These are phyloP conservation scores for Candida gigantensis DNA, from an alignment of 1,139 yeast species.

Conservation along the genomic window DNA sequence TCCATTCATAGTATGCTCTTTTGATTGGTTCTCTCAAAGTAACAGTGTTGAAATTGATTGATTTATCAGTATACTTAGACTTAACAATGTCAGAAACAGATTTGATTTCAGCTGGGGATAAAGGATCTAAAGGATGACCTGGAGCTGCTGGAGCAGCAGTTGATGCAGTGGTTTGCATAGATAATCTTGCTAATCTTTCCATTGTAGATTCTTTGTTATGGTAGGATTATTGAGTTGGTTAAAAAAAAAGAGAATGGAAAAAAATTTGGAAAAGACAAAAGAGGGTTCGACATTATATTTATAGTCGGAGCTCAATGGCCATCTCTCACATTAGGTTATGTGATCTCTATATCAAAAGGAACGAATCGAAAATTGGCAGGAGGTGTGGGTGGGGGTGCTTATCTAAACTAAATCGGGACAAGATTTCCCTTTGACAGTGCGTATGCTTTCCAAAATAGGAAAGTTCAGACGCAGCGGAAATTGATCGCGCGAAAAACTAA, in stretches of 20 bases:
- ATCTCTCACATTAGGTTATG: too few relatives aligned
- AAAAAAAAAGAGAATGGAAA: neutral
- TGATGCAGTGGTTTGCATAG: constrained; percentile 62
- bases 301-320: neutral
- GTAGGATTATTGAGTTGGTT: neutral
- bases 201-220: constrained; percentile 25
- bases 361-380: too few relatives aligned
- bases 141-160: constrained; percentile 55
- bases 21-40: constrained; percentile 73
- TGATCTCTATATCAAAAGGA: too few relatives aligned
- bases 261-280: neutral
- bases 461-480: constrained; percentile 3
- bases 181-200: constrained; percentile 71
- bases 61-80: constrained; percentile 42
- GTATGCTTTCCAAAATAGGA: constrained; percentile 15
- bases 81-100: constrained; percentile 34
- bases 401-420: constrained; percentile 11
- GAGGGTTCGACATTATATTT: neutral
- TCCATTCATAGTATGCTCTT: constrained; percentile 63
- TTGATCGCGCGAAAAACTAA: neutral
- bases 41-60: constrained; percentile 63
- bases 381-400: constrained; percentile 5
- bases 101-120: constrained; percentile 57
- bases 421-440: constrained; percentile 9
- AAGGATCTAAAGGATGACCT: constrained; percentile 72